Conservation (phyloP, 345 rosid species). For the Atalantia buxifolia region DNA sequence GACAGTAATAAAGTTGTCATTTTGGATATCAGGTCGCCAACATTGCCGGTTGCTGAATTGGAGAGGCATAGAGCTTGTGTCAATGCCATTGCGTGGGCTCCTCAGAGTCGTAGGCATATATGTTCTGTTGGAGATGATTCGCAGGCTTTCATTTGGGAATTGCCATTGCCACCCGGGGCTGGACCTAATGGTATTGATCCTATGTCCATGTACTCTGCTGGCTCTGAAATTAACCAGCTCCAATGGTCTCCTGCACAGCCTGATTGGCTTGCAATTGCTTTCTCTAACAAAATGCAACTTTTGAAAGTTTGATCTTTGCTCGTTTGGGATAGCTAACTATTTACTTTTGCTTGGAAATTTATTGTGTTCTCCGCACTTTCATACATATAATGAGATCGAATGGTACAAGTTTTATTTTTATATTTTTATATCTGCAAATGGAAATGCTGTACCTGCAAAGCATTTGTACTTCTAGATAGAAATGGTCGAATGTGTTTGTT, state of each 20-base stretch:
- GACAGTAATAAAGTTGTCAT: conserved; percentile 79
- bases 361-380: too few relatives aligned
- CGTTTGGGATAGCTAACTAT: too few relatives aligned
- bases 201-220: conserved; percentile 76
- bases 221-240: conserved; percentile 84
- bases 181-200: conserved; percentile 97
- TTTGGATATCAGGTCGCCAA: conserved; percentile 67
- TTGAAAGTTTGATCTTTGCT: conserved; percentile 67
- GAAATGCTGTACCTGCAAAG: background rate
- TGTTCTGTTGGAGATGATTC: conserved; percentile 90
- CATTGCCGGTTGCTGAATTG: conserved; percentile 71
- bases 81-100: conserved; percentile 82
- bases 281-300: conserved; percentile 83
- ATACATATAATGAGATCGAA: background rate
- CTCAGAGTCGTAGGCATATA: conserved; percentile 71
- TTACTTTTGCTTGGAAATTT: background rate
- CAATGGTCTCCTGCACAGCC: conserved; percentile 87
- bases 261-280: conserved; percentile 92
- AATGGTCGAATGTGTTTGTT: background rate
- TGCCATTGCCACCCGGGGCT: conserved; percentile 84
- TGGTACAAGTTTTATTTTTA: background rate
- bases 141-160: conserved; percentile 86
- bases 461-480: background rate
- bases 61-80: conserved; percentile 70
- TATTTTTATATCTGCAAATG: background rate